Evolutionary conservation across 495 filamentous ascomycete genomes (phyloP).

Genomic region (Parathielavia hyrcaniae): DNA sequence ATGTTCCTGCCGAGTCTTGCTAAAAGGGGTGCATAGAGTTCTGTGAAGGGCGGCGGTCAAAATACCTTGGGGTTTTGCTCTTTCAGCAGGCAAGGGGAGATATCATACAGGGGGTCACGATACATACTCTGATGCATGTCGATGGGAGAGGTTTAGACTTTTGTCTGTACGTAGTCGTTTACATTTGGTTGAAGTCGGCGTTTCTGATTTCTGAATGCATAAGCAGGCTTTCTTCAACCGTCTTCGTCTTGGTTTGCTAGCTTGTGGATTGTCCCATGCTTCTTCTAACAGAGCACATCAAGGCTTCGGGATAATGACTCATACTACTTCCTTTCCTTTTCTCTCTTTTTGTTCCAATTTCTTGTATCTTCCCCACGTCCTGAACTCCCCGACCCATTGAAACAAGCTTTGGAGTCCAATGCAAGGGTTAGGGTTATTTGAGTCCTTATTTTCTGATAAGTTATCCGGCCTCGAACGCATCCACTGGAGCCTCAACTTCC

Average conservation of each 20-base stretch:
- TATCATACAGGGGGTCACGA: neutral
- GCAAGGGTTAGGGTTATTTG: neutral
- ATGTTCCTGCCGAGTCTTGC: too few relatives aligned
- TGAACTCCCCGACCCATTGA: too few relatives aligned
- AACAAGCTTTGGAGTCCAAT: neutral
- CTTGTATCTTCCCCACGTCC: too few relatives aligned
- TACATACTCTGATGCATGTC: neutral
- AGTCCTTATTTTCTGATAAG: neutral
- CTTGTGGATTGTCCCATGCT: too few relatives aligned
- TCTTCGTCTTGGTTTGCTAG: too few relatives aligned
- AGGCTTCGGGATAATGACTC: too few relatives aligned
- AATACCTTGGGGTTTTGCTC: neutral
- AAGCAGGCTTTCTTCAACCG: neutral
- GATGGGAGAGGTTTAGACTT: neutral
- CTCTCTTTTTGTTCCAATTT: neutral
- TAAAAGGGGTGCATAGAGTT: neutral
- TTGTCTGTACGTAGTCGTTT: conserved; percentile 4
- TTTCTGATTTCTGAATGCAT: neutral
- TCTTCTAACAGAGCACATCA: too few relatives aligned
- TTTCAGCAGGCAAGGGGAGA: neutral
- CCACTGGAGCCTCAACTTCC: neutral
- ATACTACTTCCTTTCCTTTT: too few relatives aligned
- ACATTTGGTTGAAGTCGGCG: neutral
- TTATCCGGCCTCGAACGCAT: too few relatives aligned
- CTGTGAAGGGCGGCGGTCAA: neutral